Percentiles rank a stretch among this genome's conserved stretches.
phyloP scores from a whole-genome alignment of 306 rosid species.

The Trifolium repens region DNA sequence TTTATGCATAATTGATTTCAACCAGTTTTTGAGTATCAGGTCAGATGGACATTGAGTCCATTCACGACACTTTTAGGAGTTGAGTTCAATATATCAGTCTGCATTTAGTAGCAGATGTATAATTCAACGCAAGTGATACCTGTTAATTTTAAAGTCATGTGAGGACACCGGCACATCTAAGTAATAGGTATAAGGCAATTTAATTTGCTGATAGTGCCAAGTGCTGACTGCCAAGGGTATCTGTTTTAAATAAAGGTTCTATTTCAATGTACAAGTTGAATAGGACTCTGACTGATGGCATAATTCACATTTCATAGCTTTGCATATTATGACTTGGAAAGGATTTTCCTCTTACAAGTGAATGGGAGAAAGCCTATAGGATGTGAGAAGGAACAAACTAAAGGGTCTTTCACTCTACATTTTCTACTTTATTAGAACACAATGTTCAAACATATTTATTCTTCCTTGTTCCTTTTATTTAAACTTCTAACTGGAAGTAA shows the following conservation, averaged over 20 bases:
- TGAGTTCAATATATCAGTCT: slow-evolving; percentile 27
- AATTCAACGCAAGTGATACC: slow-evolving; percentile 5
- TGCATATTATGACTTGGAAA: slow-evolving; percentile 11
- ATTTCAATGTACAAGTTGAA: slow-evolving; percentile 19
- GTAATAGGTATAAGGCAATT: slow-evolving; percentile 2
- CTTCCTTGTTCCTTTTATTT: slow-evolving; percentile 19
- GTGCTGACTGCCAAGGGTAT: neutral
- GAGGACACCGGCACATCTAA: slow-evolving; percentile 34
- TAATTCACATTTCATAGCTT: slow-evolving; percentile 29
- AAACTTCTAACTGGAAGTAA: slow-evolving; percentile 3
- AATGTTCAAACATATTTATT: slow-evolving; percentile 17
- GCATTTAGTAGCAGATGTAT: slow-evolving; percentile 21
- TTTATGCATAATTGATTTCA: slow-evolving; percentile 25
- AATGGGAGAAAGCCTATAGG: neutral
- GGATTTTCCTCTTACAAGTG: slow-evolving; percentile 13
- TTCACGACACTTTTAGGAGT: slow-evolving; percentile 15
- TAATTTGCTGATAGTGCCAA: slow-evolving; percentile 13
- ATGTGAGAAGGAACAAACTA: slow-evolving; percentile 27
- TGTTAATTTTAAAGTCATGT: slow-evolving; percentile 13
- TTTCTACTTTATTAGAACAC: slow-evolving; percentile 12
- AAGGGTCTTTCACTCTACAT: slow-evolving; percentile 6
- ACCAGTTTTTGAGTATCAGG: slow-evolving; percentile 17
- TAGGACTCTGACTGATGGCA: slow-evolving; percentile 24
- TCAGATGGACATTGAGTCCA: slow-evolving; percentile 24
- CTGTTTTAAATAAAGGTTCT: slow-evolving; percentile 22